phyloP scores from a whole-genome alignment of 2,329 filamentous ascomycete species.

The Ophiostoma montium region DNA sequence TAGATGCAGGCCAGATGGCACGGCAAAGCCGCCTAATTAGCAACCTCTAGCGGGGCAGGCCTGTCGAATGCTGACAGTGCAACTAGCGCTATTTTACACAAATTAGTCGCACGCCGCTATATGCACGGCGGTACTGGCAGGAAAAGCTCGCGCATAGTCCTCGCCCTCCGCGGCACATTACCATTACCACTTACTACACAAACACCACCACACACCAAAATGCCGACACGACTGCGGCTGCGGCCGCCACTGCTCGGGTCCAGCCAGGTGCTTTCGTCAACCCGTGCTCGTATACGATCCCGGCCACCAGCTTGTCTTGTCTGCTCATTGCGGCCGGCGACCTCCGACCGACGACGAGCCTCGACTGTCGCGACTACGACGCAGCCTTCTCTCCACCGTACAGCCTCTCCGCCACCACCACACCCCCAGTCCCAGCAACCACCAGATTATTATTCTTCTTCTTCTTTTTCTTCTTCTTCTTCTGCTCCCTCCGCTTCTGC shows the following conservation, averaged over 20 bases:
- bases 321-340: slow-evolving; percentile 17
- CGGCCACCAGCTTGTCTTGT: slow-evolving; percentile 18
- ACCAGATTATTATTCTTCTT: no score
- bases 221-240: slow-evolving; percentile 19
- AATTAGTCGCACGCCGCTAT: no score
- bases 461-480: not conserved
- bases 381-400: slow-evolving; percentile 2
- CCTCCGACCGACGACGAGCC: slow-evolving; percentile 10
- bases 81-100: no score
- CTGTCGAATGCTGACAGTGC: no score
- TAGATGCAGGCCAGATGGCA: no score
- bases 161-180: not conserved
- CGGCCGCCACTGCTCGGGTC: slow-evolving; percentile 3
- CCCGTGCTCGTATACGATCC: not conserved
- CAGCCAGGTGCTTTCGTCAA: not conserved
- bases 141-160: not conserved
- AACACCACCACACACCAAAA: slow-evolving; percentile 10
- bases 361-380: slow-evolving; percentile 13
- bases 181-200: no score
- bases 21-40: no score
- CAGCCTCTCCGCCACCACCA: not conserved
- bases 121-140: no score
- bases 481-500: not conserved
- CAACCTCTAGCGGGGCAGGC: no score
- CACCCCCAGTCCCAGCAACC: not conserved